Evolutionary conservation across 106 monocot genomes (phyloP).

Genomic region (Acorus calamus): DNA sequence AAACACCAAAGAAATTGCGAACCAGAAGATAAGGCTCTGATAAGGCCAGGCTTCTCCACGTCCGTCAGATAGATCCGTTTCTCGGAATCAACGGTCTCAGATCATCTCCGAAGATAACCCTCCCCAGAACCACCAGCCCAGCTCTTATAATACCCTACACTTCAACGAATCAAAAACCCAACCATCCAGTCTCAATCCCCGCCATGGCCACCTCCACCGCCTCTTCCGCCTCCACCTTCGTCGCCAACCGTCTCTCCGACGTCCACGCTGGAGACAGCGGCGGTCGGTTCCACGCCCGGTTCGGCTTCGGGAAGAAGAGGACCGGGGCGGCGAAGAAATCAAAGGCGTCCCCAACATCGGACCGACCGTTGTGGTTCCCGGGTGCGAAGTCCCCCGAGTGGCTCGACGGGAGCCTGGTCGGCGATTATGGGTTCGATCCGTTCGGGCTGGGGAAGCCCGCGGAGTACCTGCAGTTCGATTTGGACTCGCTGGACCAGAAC

Average conservation of each 20-base stretch:
- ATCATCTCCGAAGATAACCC: not conserved
- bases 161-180: not conserved
- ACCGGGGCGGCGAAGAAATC: constrained; percentile 34
- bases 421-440: constrained; percentile 94
- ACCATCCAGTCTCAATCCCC: not conserved
- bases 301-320: constrained; percentile 62
- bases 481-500: constrained; percentile 97
- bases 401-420: constrained; percentile 73
- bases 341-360: constrained; percentile 17
- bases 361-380: constrained; percentile 86
- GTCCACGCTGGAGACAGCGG: constrained; percentile 3
- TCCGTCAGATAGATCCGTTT: constrained; percentile 15
- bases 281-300: constrained; percentile 52
- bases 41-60: constrained; percentile 3
- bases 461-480: constrained; percentile 86
- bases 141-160: not conserved
- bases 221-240: constrained; percentile 12
- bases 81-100: constrained; percentile 1
- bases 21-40: constrained; percentile 24
- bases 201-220: constrained; percentile 38
- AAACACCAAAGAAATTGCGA: too few species aligned
- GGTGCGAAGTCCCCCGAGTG: constrained; percentile 78
- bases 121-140: too few species aligned
- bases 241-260: constrained; percentile 32
- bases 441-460: constrained; percentile 92